Evolutionary conservation across 495 filamentous ascomycete genomes (phyloP), one percentile per base, ranked within the genome.

Genomic region (Penicillium atrosanguineum): DNA sequence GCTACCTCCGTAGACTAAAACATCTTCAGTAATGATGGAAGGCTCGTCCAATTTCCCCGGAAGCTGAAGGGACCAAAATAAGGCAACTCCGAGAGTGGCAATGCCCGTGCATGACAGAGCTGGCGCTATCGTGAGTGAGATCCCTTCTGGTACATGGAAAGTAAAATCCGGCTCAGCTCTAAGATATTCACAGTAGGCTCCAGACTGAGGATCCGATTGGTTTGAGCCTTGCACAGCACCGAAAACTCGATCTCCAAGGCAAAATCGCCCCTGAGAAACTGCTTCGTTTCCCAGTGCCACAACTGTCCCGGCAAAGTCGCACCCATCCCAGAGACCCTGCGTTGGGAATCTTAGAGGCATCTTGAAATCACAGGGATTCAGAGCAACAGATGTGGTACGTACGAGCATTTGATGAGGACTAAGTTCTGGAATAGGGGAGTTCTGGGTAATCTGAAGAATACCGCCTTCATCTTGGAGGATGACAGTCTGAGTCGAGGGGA

Each of bases 351-450:
- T 48, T 16, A 59, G 54, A 9, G 64, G 57, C 62, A 76, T 73
- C 41, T 80, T 82, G 45, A 50, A 69, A 56, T 80, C 77, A 29
- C 55, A 67, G 0, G 76, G 77, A 51, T 80, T 82, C 6, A 82
- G 52, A 2, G 71, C 72, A 9, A 79, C 76, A 3, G 70, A 65
- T 8, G 50, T 46, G 11, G 68, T 69, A 19, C 65, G 46, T 7
- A 75, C 59, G 1, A 75, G 48, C 18, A 73, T 50, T 21, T 65
- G 37, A 12, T 61, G 41, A 1, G 64, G 53, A 2, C 19, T 36
- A 1, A 69, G 43, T 3, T 59, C 21, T 15, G 64, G 67, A 9
- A 74, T 43, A 1, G 62, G 57, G 12, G 56, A 18, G 1, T 43
- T 58, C 15, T 44, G 47, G 0, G 61, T 64, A 8, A 57, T 48